Conservation (phyloP, 768 basidiomycete species). For the Strobilomyces dryophilus region DNA sequence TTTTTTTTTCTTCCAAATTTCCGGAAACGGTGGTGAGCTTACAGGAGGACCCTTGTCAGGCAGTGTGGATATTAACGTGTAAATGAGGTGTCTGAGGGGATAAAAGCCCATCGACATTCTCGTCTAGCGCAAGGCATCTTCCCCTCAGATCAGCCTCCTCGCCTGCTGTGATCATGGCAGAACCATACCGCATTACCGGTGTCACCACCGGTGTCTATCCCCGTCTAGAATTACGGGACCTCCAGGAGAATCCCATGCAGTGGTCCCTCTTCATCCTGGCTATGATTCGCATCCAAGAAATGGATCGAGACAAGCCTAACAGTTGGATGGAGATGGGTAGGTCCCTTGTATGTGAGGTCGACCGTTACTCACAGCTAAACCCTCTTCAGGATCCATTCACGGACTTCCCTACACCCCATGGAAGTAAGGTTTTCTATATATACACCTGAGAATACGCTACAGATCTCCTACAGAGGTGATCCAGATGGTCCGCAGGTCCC, state of each 20-base stretch:
- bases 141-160: neutral
- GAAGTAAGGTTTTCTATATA: neutral
- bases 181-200: conserved; percentile 10
- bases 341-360: neutral
- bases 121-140: neutral
- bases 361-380: neutral
- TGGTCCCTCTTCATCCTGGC: conserved; percentile 10
- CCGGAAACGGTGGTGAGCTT: too few relatives aligned
- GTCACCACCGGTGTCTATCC: neutral
- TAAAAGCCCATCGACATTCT: too few relatives aligned
- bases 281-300: neutral
- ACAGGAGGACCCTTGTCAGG: too few relatives aligned
- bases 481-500: too few relatives aligned
- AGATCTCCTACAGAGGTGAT: too few relatives aligned
- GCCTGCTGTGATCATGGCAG: conserved; percentile 7
- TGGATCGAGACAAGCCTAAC: conserved; percentile 15
- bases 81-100: too few relatives aligned
- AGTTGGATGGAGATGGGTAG: neutral
- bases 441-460: too few relatives aligned
- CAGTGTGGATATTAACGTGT: too few relatives aligned
- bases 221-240: conserved; percentile 17
- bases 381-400: conserved; percentile 11
- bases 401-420: conserved; percentile 15
- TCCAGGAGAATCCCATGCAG: conserved; percentile 4
- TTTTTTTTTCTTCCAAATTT: too few relatives aligned